These are phyloP conservation scores for Sarocladiaceae sp. DNA, from an alignment of 2,329 filamentous ascomycete species.

Conservation along the genomic window DNA sequence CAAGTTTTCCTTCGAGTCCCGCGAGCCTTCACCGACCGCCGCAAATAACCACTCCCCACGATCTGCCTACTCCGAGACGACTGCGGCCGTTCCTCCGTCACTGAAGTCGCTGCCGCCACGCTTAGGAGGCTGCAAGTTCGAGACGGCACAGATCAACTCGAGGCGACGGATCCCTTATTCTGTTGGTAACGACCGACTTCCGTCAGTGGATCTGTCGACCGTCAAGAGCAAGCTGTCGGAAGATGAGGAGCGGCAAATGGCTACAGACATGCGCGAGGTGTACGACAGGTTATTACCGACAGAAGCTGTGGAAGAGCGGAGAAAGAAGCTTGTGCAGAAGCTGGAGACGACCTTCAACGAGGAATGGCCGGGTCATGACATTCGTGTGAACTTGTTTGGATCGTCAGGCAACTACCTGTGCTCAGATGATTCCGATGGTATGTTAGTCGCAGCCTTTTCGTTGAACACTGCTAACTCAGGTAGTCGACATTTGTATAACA, in stretches of 20 bases:
- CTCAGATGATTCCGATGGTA: conserved; percentile 94
- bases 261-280: conserved; percentile 77
- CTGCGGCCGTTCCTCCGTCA: conserved; percentile 61
- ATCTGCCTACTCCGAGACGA: conserved; percentile 86
- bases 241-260: conserved; percentile 71
- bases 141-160: conserved; percentile 77
- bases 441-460: conserved; percentile 24
- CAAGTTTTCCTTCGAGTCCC: conserved; percentile 75
- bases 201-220: conserved; percentile 66
- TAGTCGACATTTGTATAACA: conserved; percentile 97
- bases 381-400: conserved; percentile 92
- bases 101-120: conserved; percentile 59
- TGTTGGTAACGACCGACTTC: conserved; percentile 74
- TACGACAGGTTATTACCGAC: conserved; percentile 85
- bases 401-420: conserved; percentile 94
- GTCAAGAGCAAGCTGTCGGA: conserved; percentile 66
- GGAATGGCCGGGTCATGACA: conserved; percentile 87
- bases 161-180: conserved; percentile 89
- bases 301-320: conserved; percentile 69
- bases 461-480: not conserved
- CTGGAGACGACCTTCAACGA: conserved; percentile 83
- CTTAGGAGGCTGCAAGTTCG: conserved; percentile 73
- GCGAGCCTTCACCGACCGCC: conserved; percentile 73
- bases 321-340: conserved; percentile 76
- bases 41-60: conserved; percentile 78